Evolutionary conservation across 2,329 filamentous ascomycete species (phyloP).

Genomic region (Talaromyces sp.): DNA sequence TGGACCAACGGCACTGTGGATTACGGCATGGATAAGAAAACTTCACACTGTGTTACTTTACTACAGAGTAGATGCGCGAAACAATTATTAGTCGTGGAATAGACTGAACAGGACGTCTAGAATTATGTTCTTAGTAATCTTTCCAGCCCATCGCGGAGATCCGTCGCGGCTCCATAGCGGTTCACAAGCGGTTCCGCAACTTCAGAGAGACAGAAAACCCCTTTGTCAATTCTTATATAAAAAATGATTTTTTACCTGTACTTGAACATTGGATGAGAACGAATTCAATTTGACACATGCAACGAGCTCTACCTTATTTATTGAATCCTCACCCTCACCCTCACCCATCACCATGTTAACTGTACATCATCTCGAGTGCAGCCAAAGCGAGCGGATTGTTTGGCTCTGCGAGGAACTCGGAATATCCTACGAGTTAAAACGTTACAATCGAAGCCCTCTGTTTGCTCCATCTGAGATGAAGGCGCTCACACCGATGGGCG

Average conservation of each 20-base stretch:
- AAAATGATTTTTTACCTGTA: not conserved
- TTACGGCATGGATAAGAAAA: not conserved
- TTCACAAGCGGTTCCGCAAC: not conserved
- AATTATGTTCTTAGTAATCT: not conserved
- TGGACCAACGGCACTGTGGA: not conserved
- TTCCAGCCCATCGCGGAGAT: not conserved
- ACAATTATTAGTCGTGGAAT: not conserved
- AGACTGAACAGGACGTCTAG: not conserved
- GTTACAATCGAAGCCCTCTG: constrained; percentile 50
- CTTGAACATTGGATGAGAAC: not conserved
- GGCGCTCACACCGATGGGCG: constrained; percentile 51
- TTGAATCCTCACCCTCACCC: too few species aligned
- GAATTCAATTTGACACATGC: not conserved
- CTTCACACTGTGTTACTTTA: not conserved
- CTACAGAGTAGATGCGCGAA: too few species aligned
- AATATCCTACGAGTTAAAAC: constrained; percentile 53
- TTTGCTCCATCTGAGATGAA: constrained; percentile 43
- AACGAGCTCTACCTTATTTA: not conserved
- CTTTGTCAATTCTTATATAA: not conserved
- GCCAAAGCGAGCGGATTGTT: constrained; percentile 63
- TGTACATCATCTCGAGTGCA: constrained; percentile 56
- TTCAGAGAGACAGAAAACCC: not conserved
- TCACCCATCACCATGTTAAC: not conserved
- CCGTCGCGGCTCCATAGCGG: not conserved
- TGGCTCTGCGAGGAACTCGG: constrained; percentile 66